These are phyloP conservation scores for Penicillium tannophilum DNA, from an alignment of 495 filamentous ascomycete species.

Conservation along the genomic window DNA sequence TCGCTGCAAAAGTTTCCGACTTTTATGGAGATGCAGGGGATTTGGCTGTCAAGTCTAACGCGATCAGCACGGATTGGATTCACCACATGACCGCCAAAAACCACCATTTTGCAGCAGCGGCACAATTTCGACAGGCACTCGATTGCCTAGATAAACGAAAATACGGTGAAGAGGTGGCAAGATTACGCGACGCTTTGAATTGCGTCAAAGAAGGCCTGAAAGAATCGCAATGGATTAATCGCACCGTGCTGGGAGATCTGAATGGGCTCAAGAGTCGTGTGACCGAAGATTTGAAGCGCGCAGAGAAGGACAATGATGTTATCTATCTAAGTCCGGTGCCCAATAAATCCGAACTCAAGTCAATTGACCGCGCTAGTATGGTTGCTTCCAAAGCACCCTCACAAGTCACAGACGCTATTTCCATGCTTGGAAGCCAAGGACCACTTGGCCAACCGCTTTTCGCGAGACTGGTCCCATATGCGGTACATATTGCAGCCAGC, in stretches of 20 bases:
- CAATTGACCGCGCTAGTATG: constrained; percentile 86
- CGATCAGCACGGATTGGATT: constrained; percentile 93
- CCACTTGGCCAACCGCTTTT: constrained; percentile 85
- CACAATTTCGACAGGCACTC: constrained; percentile 90
- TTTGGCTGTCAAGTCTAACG: constrained; percentile 81
- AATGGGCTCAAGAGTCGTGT: constrained; percentile 81
- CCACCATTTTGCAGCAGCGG: constrained; percentile 95
- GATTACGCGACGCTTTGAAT: constrained; percentile 75
- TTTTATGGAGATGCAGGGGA: constrained; percentile 85
- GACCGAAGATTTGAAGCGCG: constrained; percentile 83
- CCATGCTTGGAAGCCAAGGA: constrained; percentile 75
- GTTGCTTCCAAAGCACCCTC: constrained; percentile 76
- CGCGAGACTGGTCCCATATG: constrained; percentile 90
- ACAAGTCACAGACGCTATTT: constrained; percentile 78
- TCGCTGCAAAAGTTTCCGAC: constrained; percentile 91
- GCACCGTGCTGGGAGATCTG: constrained; percentile 78
- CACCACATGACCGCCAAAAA: constrained; percentile 98
- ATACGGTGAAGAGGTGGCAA: constrained; percentile 94
- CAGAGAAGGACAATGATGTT: constrained; percentile 94
- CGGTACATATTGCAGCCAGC: constrained; percentile 90
- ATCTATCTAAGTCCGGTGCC: constrained; percentile 88
- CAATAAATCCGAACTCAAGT: constrained; percentile 83
- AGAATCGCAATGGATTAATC: constrained; percentile 84
- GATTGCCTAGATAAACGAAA: constrained; percentile 92
- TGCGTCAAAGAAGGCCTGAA: constrained; percentile 88